Evolutionary conservation across 169 alveolate species (phyloP).

Genomic region (Cryptosporidium bovis): DNA sequence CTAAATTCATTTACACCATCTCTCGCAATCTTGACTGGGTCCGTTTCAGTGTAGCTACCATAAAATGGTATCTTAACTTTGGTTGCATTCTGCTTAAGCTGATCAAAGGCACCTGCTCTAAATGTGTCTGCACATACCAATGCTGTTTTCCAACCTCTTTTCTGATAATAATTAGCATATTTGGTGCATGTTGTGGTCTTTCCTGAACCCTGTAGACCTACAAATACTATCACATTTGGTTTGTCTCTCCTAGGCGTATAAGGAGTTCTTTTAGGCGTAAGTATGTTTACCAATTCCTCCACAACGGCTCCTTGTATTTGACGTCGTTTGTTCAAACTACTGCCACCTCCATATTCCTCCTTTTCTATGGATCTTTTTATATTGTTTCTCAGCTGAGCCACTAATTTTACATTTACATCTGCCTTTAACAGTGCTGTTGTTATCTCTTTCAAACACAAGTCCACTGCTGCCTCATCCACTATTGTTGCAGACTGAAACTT

Average conservation of each 20-base stretch:
- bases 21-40: conserved; percentile 98
- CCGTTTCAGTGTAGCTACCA: conserved; percentile 98
- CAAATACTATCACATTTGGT: conserved; percentile 97
- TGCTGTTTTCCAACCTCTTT: conserved; percentile 98
- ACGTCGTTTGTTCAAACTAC: conserved; percentile 81
- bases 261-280: conserved; percentile 92
- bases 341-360: conserved; percentile 84
- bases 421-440: conserved; percentile 92
- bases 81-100: conserved; percentile 99
- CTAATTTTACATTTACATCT: conserved; percentile 93
- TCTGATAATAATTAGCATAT: conserved; percentile 95
- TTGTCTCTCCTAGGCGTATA: conserved; percentile 93
- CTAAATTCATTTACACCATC: conserved; percentile 97
- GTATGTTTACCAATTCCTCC: conserved; percentile 92
- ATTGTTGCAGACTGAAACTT: conserved; percentile 92
- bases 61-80: conserved; percentile 97
- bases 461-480: conserved; percentile 93
- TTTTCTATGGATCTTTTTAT: conserved; percentile 86
- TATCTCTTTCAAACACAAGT: conserved; percentile 91
- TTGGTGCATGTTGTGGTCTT: conserved; percentile 99
- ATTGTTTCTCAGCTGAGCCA: conserved; percentile 90
- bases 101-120: conserved; percentile 99
- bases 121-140: conserved; percentile 99
- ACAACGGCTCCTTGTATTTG: conserved; percentile 90
- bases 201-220: conserved; percentile 99